These are phyloP conservation scores for Syzygium malaccense DNA, from an alignment of 441 rosid genomes.

Conservation along the genomic window DNA sequence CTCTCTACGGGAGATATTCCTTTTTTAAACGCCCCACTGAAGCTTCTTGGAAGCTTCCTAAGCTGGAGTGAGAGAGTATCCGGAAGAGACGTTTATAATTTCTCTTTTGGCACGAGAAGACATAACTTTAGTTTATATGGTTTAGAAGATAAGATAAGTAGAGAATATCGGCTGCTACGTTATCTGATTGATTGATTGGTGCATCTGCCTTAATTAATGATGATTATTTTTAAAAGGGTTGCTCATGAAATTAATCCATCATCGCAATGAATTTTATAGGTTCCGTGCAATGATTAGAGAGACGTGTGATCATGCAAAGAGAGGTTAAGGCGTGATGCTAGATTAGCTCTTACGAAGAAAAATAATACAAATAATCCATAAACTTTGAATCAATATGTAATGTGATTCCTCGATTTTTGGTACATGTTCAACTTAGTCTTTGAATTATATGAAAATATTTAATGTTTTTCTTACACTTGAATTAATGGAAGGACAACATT, in stretches of 20 bases:
- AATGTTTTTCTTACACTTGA: too few species aligned
- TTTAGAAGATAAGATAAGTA: background rate
- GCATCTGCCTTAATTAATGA: background rate
- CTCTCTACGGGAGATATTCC: background rate
- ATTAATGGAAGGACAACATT: too few species aligned
- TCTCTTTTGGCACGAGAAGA: background rate
- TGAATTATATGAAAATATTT: too few species aligned
- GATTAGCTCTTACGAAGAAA: background rate
- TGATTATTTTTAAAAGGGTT: background rate
- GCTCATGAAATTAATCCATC: background rate
- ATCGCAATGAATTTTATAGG: background rate
- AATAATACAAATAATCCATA: too few species aligned
- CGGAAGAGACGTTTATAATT: background rate
- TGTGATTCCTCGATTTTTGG: too few species aligned
- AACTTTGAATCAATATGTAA: too few species aligned
- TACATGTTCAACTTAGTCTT: too few species aligned
- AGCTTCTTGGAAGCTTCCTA: background rate
- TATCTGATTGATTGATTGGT: background rate
- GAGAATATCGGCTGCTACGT: background rate
- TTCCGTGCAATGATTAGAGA: background rate
- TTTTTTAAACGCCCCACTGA: background rate
- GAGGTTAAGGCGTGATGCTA: background rate
- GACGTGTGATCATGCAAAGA: accelerated
- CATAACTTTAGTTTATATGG: background rate
- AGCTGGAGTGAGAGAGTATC: background rate